A percentile compares a stretch with the other conserved stretches of the same genome.
Evolutionary conservation across 75 land plant genomes (phyloP).

Genomic region (Pinus taeda): DNA sequence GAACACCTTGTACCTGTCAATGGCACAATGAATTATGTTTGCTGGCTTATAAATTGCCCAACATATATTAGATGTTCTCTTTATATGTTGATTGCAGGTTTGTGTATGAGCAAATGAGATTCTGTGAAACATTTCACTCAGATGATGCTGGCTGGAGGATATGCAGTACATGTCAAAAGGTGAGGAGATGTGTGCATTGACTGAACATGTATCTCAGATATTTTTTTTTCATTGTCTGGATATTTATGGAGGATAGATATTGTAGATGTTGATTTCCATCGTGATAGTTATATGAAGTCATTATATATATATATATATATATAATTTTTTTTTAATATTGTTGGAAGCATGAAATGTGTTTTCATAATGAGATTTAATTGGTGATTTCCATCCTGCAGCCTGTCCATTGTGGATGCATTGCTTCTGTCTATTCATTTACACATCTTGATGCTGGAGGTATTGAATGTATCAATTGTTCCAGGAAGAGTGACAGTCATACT

Average conservation of each 20-base stretch:
- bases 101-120: constrained; percentile 57
- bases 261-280: neutral
- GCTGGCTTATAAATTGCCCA: neutral
- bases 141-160: constrained; percentile 83
- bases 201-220: neutral
- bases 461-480: constrained; percentile 69
- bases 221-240: constrained; percentile 4
- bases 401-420: constrained; percentile 90
- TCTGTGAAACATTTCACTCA: constrained; percentile 76
- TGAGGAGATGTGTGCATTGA: constrained; percentile 7
- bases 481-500: constrained; percentile 15
- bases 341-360: neutral
- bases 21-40: neutral
- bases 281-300: neutral
- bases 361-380: neutral
- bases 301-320: neutral
- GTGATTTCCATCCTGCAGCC: constrained; percentile 41
- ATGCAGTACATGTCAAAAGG: constrained; percentile 81
- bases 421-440: constrained; percentile 52
- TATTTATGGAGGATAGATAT: neutral
- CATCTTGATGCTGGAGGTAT: constrained; percentile 90
- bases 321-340: constrained; percentile 12
- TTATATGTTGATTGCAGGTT: constrained; percentile 32
- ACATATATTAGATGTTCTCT: neutral
- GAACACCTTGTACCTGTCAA: neutral